These are phyloP conservation scores for Mycena rebaudengoi DNA, from an alignment of 768 basidiomycete species.

Conservation along the genomic window DNA sequence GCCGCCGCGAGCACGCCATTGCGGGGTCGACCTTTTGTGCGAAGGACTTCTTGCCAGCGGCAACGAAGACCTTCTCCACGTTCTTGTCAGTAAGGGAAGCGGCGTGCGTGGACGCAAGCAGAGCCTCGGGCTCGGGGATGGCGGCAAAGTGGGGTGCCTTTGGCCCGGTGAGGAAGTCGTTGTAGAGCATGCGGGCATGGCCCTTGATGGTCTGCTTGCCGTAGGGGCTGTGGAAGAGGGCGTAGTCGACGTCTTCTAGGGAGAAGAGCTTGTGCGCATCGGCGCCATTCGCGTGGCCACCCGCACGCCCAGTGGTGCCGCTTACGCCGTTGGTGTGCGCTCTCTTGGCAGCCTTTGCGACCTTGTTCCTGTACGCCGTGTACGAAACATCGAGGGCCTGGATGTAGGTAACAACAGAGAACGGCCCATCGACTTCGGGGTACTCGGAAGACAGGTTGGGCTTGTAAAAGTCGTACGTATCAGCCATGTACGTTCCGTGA, in stretches of 20 bases:
- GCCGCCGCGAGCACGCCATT: constrained; percentile 88
- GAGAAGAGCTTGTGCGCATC: constrained; percentile 62
- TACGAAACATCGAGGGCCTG: constrained; percentile 95
- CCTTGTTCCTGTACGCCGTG: constrained; percentile 83
- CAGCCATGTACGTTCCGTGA: constrained; percentile 96
- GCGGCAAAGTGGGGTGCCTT: constrained; percentile 71
- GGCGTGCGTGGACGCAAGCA: constrained; percentile 71
- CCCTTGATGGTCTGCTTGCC: constrained; percentile 99
- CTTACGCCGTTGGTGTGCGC: constrained; percentile 47
- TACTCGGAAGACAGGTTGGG: constrained; percentile 94
- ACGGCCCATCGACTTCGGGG: constrained; percentile 96
- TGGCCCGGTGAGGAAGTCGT: constrained; percentile 90
- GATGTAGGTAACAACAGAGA: constrained; percentile 95
- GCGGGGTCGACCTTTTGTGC: constrained; percentile 77
- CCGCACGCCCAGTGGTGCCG: constrained; percentile 47
- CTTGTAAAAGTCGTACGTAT: constrained; percentile 99
- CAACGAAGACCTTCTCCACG: constrained; percentile 94
- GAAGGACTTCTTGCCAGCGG: constrained; percentile 79
- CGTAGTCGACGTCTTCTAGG: constrained; percentile 87
- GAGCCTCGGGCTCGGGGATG: constrained; percentile 73
- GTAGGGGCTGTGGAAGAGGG: constrained; percentile 97
- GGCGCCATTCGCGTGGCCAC: constrained; percentile 46
- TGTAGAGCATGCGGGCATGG: constrained; percentile 89
- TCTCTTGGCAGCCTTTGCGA: constrained; percentile 68
- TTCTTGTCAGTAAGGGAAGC: constrained; percentile 92